phyloP scores from a whole-genome alignment of 495 filamentous ascomycete genomes.

The Antarctomyces pellizariae region DNA sequence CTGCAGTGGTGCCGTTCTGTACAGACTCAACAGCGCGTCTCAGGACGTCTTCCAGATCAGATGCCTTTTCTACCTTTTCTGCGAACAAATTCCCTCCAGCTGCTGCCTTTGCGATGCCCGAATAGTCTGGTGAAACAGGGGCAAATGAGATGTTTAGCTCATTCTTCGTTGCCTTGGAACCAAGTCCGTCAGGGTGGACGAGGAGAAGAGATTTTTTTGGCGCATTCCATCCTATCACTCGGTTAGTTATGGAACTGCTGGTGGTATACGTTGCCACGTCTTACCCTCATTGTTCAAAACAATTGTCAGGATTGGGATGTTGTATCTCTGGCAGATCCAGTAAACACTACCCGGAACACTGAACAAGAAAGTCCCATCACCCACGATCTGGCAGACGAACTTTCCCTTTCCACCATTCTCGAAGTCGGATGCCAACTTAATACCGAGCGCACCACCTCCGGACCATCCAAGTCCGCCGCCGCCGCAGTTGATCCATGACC shows the following conservation, averaged over 20 bases:
- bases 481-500: slow-evolving; percentile 82
- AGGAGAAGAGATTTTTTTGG: slow-evolving; percentile 52
- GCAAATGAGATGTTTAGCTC: slow-evolving; percentile 81
- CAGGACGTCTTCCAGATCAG: slow-evolving; percentile 35
- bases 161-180: slow-evolving; percentile 52
- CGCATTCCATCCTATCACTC: slow-evolving; percentile 52
- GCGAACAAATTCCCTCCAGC: slow-evolving; percentile 52
- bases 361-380: slow-evolving; percentile 83
- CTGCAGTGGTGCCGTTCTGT: slow-evolving; percentile 38
- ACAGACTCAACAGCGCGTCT: slow-evolving; percentile 46
- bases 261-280: slow-evolving; percentile 3
- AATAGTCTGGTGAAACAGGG: slow-evolving; percentile 69
- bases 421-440: slow-evolving; percentile 59
- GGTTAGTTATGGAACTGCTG: slow-evolving; percentile 3
- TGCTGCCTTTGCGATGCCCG: slow-evolving; percentile 78
- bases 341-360: slow-evolving; percentile 75
- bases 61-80: slow-evolving; percentile 32
- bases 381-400: slow-evolving; percentile 84
- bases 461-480: slow-evolving; percentile 90
- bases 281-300: slow-evolving; percentile 79
- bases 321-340: slow-evolving; percentile 74
- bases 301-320: slow-evolving; percentile 73
- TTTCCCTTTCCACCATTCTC: slow-evolving; percentile 42
- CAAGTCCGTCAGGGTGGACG: slow-evolving; percentile 64
- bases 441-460: slow-evolving; percentile 69